phyloP scores from a whole-genome alignment of 257 asterid genomes.

The Ilex asprella region DNA sequence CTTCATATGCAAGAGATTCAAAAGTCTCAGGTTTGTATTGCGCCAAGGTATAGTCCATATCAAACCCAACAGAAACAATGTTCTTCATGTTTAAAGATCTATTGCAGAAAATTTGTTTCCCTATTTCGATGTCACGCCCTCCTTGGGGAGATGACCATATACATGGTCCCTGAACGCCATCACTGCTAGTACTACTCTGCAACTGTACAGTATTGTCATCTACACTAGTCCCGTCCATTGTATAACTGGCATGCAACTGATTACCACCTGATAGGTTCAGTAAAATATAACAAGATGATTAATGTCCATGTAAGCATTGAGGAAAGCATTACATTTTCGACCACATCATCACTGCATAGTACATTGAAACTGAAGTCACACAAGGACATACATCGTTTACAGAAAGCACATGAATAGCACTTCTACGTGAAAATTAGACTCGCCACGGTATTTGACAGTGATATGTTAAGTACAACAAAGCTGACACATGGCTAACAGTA shows the following conservation, averaged over 20 bases:
- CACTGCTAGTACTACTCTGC: conserved; percentile 31
- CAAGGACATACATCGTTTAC: not conserved
- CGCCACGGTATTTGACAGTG: not conserved
- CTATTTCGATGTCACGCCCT: conserved; percentile 55
- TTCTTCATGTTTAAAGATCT: conserved; percentile 88
- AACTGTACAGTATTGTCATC: conserved; percentile 25
- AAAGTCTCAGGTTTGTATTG: conserved; percentile 95
- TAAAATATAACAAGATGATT: not conserved
- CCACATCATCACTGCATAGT: not conserved
- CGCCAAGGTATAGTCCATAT: conserved; percentile 96
- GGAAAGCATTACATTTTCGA: not conserved
- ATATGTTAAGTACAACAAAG: not conserved
- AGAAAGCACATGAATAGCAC: too few relatives aligned
- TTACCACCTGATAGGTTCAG: conserved; percentile 36
- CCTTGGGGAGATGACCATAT: conserved; percentile 86
- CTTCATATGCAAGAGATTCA: conserved; percentile 84
- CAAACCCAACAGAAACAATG: conserved; percentile 93
- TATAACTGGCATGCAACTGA: conserved; percentile 31
- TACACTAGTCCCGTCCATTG: conserved; percentile 39
- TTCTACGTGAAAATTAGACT: not conserved
- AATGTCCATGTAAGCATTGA: not conserved
- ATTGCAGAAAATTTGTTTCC: conserved; percentile 84
- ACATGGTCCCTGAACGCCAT: conserved; percentile 33
- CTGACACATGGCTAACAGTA: not conserved
- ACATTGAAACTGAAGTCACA: not conserved